Base-by-base conservation (phyloP, 805 yeast genomes). In the Crinitomyces ghanaensis region DNA sequence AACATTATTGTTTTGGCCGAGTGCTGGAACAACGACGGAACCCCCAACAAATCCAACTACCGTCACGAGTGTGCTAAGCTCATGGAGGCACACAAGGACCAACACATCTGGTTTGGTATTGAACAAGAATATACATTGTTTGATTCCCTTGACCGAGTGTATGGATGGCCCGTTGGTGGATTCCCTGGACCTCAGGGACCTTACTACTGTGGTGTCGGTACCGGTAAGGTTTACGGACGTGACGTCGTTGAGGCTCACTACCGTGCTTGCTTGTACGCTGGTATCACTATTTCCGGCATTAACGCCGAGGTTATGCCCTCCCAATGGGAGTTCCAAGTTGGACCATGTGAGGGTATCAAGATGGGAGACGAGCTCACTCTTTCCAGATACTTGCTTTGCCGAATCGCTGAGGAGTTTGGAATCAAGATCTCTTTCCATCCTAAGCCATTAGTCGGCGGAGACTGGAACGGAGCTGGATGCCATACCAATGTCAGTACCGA, bases 141-240 rank as follows among this genome's bases (percentile, higher is more conserved):
- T 56, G 98, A 91, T 63, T 78, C 81, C 60, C 78, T 63, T 53
- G 94, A 82, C 62, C 66, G 78, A 53, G 85, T 80, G 43, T 91
- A 86, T 64, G 97, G 95, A 46, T 91, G 98, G 98, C 98, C 98
- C 63, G 77, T 82, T 70, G 96, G 96, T 52, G 98, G 97, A 44
- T 91, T 73, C 93, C 98, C 98, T 59, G 97, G 95, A 50, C 97
- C 98, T 46, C 98, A 91, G 69, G 98, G 98, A 48, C 98, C 98
- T 42, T 91, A 91, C 80, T 91, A 91, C 77, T 91, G 98, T 72
- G 98, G 97, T 76, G 98, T 91, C 46, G 98, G 98, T 66, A 73
- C 95, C 53, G 95, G 96, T 57, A 86, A 84, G 69, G 98, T 88
- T 44, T 83, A 78, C 62, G 95, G 96, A 56, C 77, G 98, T 69